These are phyloP conservation scores for Mortierella sp. DNA, from an alignment of 371 early-diverging fungal species.

Conservation along the genomic window DNA sequence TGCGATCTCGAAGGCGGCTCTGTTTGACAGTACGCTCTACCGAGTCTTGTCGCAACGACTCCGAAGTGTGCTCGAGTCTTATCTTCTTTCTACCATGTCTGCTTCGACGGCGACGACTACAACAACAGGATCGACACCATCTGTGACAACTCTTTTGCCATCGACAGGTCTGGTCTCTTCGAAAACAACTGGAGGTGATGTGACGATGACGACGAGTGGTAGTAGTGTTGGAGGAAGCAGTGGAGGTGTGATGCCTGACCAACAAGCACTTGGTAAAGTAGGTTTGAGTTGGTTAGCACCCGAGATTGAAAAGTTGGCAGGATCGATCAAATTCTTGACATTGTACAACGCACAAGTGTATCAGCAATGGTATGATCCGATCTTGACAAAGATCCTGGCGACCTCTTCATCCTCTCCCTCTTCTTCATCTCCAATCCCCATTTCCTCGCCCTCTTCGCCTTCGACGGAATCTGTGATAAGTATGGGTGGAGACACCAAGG, in stretches of 20 bases:
- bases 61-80: constrained; percentile 23
- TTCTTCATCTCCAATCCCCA: neutral
- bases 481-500: too few species aligned
- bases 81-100: constrained; percentile 4
- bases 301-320: constrained; percentile 33
- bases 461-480: too few species aligned
- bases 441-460: too few species aligned
- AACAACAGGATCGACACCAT: neutral
- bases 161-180: too few species aligned
- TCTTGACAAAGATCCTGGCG: constrained; percentile 17
- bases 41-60: constrained; percentile 23
- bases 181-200: neutral
- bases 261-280: constrained; percentile 19
- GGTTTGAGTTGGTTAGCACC: constrained; percentile 21
- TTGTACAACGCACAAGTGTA: constrained; percentile 47
- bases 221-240: neutral
- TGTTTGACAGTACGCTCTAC: constrained; percentile 34
- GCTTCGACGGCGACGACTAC: neutral
- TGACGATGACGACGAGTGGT: neutral
- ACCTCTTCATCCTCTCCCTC: neutral
- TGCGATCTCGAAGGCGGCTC: constrained; percentile 16
- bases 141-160: neutral
- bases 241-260: constrained; percentile 15
- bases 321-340: constrained; percentile 29
- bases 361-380: constrained; percentile 39